Evolutionary conservation across 306 rosid genomes (phyloP), one percentile per base, ranked within the genome.

Genomic region (Castanea mollissima): DNA sequence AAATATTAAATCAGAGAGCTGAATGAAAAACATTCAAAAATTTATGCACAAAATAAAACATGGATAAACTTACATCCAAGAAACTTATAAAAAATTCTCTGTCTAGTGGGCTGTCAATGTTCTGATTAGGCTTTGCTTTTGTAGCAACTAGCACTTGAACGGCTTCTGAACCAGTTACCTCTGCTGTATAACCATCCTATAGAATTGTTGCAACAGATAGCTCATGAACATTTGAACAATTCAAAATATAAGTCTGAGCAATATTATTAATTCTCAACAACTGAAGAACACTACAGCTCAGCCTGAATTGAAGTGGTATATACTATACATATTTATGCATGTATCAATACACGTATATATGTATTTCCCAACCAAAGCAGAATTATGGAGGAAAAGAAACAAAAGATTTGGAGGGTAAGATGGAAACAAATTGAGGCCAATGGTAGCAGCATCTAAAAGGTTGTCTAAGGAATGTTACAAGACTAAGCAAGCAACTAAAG

Each of bases 141-240:
- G 90, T 93, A 52, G 98, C 99, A 51, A 95, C 96, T 69, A 95
- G 97, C 75, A 93, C 92, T 13, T 70, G 78, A 41, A 90, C 93
- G 23, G 92, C 92, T 34, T 88, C 91, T 16, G 83, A 71, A 80
- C 97, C 97, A 35, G 84, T 84, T 70, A 80, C 79, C 75, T 88
- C 93, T 49, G 29, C 41, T 67, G 99, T 95, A 81, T 93, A 95
- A 52, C 99, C 99, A 81, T 95, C 99, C 99, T 95, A 80, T 76
- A 46, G 18, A 80, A 77, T 70, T 77, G 75, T 80, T 79, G 64
- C 60, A 55, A 46, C 23, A 14, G 74, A 87, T 49, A 72, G 16
- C 64, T 49, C 64, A 62, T 31, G 41, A 57, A 34, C 38, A 69
- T 32, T 62, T 27, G 49, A 52, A 32, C 55, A 32, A 55, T 4